Conservation (phyloP, 805 yeast species). For the Pichia phayaonensis region DNA sequence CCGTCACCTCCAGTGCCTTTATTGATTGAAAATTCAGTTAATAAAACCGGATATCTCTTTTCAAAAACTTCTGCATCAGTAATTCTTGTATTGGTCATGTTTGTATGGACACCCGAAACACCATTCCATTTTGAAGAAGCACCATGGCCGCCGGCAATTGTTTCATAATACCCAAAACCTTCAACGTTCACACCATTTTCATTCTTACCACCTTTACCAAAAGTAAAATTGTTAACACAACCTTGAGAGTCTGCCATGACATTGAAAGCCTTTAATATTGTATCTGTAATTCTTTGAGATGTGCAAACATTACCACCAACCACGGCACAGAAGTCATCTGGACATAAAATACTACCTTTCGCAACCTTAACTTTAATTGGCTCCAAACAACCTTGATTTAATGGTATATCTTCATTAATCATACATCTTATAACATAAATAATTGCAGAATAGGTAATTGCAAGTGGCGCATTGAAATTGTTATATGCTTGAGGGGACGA, state of each 20-base stretch:
- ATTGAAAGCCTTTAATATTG: constrained; percentile 73
- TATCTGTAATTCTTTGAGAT: constrained; percentile 88
- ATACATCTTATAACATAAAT: constrained; percentile 79
- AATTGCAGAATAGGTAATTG: constrained; percentile 84
- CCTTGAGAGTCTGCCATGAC: constrained; percentile 96
- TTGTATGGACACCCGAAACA: constrained; percentile 83
- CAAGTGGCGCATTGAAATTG: constrained; percentile 86
- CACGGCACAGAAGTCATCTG: constrained; percentile 84
- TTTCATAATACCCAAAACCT: constrained; percentile 88
- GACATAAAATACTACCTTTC: constrained; percentile 55
- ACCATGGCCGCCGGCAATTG: constrained; percentile 94
- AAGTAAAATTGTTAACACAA: constrained; percentile 88
- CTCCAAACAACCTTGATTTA: constrained; percentile 85
- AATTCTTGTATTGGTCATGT: constrained; percentile 89
- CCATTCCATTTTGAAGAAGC: constrained; percentile 82
- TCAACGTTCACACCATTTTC: constrained; percentile 41
- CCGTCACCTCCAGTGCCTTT: constrained; percentile 80
- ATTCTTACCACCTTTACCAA: constrained; percentile 68
- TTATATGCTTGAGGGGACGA: constrained; percentile 82
- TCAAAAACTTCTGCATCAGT: constrained; percentile 89
- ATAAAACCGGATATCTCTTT: constrained; percentile 75
- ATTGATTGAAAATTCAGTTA: constrained; percentile 66
- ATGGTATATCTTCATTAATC: constrained; percentile 80
- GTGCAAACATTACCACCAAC: constrained; percentile 95
- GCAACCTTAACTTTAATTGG: constrained; percentile 70